Evolutionary conservation across 129 eudicot genomes (phyloP).

Genomic region (Scalesia atractyloides): DNA sequence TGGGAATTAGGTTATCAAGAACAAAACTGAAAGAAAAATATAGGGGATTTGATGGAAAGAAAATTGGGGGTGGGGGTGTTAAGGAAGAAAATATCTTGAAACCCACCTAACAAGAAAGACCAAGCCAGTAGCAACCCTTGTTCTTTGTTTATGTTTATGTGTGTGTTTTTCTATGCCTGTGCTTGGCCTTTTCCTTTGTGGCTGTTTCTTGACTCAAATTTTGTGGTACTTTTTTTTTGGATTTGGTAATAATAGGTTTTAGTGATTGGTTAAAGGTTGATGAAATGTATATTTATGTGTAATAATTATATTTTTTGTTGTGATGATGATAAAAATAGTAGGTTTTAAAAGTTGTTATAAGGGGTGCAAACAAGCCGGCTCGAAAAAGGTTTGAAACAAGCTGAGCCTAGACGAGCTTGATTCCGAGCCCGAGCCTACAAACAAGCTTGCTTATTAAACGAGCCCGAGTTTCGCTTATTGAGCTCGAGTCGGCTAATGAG

Average conservation of each 20-base stretch:
- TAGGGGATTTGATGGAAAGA: constrained; percentile 3
- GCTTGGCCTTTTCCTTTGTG: constrained; percentile 12
- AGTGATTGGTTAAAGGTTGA: background rate
- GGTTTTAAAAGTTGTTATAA: no score
- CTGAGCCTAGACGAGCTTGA: no score
- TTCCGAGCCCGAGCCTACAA: no score
- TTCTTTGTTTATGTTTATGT: constrained; percentile 2
- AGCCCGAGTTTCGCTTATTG: no score
- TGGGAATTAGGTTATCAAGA: constrained; percentile 26
- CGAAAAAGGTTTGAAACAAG: no score
- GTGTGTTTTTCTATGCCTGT: constrained; percentile 4
- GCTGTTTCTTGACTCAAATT: constrained; percentile 37
- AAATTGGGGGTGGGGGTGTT: constrained; percentile 1
- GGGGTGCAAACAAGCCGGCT: no score
- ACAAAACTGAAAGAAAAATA: constrained; percentile 12
- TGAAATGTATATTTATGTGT: no score
- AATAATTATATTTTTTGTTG: no score
- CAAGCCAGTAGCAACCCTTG: constrained; percentile 33
- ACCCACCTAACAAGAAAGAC: constrained; percentile 38
- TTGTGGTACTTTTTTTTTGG: background rate
- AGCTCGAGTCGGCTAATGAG: no score
- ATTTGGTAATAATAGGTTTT: background rate
- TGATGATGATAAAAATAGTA: no score
- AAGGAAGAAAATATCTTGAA: background rate
- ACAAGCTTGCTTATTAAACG: no score